These are phyloP conservation scores for Marsdenia floribunda DNA, from an alignment of 257 asterid species.

Conservation along the genomic window DNA sequence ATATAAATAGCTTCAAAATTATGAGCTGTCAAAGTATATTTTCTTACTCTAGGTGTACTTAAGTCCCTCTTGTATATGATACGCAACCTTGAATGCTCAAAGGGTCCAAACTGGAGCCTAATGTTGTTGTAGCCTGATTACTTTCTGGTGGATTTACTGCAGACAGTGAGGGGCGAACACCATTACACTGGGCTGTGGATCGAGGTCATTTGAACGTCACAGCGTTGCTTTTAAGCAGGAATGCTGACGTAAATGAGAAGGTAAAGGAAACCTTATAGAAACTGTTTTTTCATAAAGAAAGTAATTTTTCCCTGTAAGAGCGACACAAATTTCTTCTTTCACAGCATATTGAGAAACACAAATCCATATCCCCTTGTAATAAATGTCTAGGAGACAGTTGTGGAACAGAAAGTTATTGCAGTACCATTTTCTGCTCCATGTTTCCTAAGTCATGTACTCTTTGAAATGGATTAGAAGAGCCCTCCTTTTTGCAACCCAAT, in stretches of 20 bases:
- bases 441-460: background rate
- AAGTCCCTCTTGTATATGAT: background rate
- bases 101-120: slow-evolving; percentile 1
- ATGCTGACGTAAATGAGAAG: slow-evolving; percentile 80
- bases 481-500: background rate
- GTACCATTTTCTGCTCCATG: background rate
- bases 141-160: slow-evolving; percentile 31
- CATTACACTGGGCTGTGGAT: slow-evolving; percentile 99
- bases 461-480: background rate
- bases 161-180: slow-evolving; percentile 98
- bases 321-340: background rate
- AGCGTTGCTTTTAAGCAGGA: slow-evolving; percentile 59
- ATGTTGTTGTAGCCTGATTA: slow-evolving; percentile 10
- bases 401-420: slow-evolving; percentile 2
- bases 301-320: background rate
- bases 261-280: slow-evolving; percentile 28
- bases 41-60: slow-evolving; percentile 1
- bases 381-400: background rate
- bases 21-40: background rate
- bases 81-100: background rate
- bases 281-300: background rate
- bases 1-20: background rate
- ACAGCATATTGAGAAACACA: background rate
- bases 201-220: slow-evolving; percentile 75
- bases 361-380: background rate